Evolutionary conservation across 2,329 filamentous ascomycete species (phyloP).

Genomic region (Cucurbitaria berberidis): DNA sequence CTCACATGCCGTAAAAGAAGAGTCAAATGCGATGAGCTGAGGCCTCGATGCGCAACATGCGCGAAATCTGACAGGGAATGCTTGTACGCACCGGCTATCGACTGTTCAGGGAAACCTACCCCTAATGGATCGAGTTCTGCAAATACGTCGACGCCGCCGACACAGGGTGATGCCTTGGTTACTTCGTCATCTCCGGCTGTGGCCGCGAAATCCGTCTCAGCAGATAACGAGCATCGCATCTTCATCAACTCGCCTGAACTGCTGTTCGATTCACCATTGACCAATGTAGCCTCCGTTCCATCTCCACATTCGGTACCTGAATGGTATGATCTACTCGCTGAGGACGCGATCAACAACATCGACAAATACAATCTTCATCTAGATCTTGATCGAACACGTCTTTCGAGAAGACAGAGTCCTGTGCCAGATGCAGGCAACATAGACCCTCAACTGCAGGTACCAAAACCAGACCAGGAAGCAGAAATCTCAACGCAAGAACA

Average conservation of each 20-base stretch:
- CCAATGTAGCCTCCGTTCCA: constrained; percentile 41
- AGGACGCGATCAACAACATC: constrained; percentile 51
- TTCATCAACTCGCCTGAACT: constrained; percentile 39
- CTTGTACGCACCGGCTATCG: constrained; percentile 41
- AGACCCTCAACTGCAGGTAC: constrained; percentile 21
- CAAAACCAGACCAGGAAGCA: constrained; percentile 2
- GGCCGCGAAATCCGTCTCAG: constrained; percentile 21
- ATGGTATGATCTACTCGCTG: constrained; percentile 57
- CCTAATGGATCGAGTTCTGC: constrained; percentile 19
- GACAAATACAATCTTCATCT: constrained; percentile 41
- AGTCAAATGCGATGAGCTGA: constrained; percentile 60
- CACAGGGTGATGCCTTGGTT: constrained; percentile 14
- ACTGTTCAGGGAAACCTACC: constrained; percentile 11
- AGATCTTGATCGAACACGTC: constrained; percentile 35
- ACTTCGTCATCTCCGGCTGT: constrained; percentile 22
- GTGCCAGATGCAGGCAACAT: constrained; percentile 20
- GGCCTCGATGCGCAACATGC: constrained; percentile 54
- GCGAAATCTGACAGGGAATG: constrained; percentile 53
- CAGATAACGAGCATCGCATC: constrained; percentile 27
- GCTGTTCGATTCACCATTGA: constrained; percentile 41
- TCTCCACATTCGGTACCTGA: constrained; percentile 55
- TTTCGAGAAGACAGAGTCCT: constrained; percentile 36
- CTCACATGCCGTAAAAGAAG: constrained; percentile 55
- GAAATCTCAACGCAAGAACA: constrained; percentile 24
- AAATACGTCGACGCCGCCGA: constrained; percentile 17